Evolutionary conservation across 164 flowering plant genomes (phyloP), one percentile per base, ranked within the genome.

Genomic region (Taxillus chinensis): DNA sequence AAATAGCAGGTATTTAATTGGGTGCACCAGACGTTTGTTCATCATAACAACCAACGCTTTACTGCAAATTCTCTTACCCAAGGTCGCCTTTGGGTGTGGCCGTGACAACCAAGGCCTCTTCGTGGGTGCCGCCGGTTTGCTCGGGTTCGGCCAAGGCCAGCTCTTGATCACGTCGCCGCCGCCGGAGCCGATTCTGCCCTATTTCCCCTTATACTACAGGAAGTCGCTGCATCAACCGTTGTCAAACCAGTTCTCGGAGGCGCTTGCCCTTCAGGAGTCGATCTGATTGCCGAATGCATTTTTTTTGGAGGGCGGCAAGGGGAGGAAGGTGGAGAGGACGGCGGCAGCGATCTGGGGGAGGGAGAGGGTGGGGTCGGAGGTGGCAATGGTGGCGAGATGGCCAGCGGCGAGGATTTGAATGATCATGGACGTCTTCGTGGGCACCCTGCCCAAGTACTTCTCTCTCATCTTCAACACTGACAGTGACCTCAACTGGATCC

Each of bases 401-500:
- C n/a, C n/a, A n/a, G n/a, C n/a, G n/a, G n/a, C n/a, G n/a, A n/a
- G n/a, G n/a, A n/a, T n/a, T n/a, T n/a, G n/a, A n/a, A n/a, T n/a
- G n/a, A n/a, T n/a, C n/a, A n/a, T n/a, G 79, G 98, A 93, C 69
- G 96, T 93, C 27, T 87, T 82, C 66, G 65, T 90, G n/a, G 98
- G 98, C 55, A 86, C 96, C 2, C 98, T 97, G 14, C 92, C 98
- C 1, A 80, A 78, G 64, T 97, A 93, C 61, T 86, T 68, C 74
- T 85, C 86, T 38, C 62, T 93, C 61, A 93, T 93, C 11, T 81
- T 93, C 37, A 97, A 93, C 62, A 93, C 98, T 10, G 98, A 97
- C 7, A 90, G 97, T 57, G 98, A 93, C 66, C 92, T 93, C 9
- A 93, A 90, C 60, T 93, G 98, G 98, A 80, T 93, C 59, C 98